Evolutionary conservation across 805 yeast species (phyloP), one percentile per base, ranked within the genome.

Genomic region (Lipomyces yamanashiensis): DNA sequence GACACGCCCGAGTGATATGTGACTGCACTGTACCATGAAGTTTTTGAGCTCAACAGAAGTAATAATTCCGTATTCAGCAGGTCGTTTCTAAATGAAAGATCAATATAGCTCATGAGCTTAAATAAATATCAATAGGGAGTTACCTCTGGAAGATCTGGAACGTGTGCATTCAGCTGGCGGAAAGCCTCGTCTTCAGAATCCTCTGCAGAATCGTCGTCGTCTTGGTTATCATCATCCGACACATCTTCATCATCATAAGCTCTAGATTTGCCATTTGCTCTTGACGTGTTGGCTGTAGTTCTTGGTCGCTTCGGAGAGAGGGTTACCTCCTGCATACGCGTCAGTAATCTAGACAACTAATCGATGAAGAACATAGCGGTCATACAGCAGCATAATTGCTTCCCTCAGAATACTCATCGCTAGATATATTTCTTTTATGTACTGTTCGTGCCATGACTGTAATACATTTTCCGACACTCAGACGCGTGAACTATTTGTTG

Each of bases 21-120:
- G 28, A 43, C 10, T 43, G 47, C 21, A 43, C 13, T 12, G 1
- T 51, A 64, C 69, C 75, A 91, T 91, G 74, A 91, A 91, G 77
- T 91, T 90, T 64, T 82, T 81, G 49, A 92, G 77, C 28, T 80
- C 80, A 2, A 92, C 81, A 49, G 80, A 79, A 69, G 84, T 83
- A 48, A 92, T 87, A 48, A 85, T 85, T 10, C 97, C 98, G 48
- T 41, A 36, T 28, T 57, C 62, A 5, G 69, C 63, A 8, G 49
- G 33, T 7, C 52, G 51, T 56, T 64, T 37, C 50, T 49, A 17
- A 10, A 47, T 23, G 8, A 7, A 17, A 45, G 37, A 34, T 19
- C 8, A n/a, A 34, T 17, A 36, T 28, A 12, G 33, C 28, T 21
- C 28, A 13, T 21, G 28, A 28, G 28, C 15, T 33, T 13, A 15